phyloP scores from a whole-genome alignment of 352 stramenopile genomes.

The Globisporangium canariense region DNA sequence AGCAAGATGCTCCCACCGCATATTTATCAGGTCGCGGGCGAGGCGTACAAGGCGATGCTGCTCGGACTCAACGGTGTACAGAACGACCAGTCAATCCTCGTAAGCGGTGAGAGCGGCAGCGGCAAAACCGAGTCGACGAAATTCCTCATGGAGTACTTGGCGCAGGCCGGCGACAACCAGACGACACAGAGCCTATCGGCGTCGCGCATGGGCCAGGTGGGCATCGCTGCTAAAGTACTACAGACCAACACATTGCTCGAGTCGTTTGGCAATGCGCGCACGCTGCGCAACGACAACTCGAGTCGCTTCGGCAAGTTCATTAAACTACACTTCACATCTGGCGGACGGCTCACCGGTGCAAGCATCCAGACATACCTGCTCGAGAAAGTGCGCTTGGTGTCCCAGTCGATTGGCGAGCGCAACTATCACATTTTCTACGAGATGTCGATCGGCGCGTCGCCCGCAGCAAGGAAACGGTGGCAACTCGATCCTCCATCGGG shows the following conservation, averaged over 20 bases:
- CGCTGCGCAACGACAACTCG: slow-evolving; percentile 89
- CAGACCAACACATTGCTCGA: slow-evolving; percentile 90
- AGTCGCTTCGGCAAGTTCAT: slow-evolving; percentile 92
- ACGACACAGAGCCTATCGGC: slow-evolving; percentile 50
- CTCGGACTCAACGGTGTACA: slow-evolving; percentile 51
- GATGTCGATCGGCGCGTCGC: slow-evolving; percentile 61
- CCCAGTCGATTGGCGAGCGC: slow-evolving; percentile 72
- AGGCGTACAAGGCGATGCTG: slow-evolving; percentile 82
- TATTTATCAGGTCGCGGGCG: slow-evolving; percentile 81
- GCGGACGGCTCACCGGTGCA: slow-evolving; percentile 70
- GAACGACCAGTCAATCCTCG: slow-evolving; percentile 79
- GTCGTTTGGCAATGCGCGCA: slow-evolving; percentile 88
- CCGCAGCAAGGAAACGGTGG: slow-evolving; percentile 53
- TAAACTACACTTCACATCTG: slow-evolving; percentile 84
- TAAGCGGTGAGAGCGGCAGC: slow-evolving; percentile 83
- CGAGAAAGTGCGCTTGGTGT: slow-evolving; percentile 91
- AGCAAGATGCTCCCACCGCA: slow-evolving; percentile 56
- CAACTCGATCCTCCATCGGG: slow-evolving; percentile 50
- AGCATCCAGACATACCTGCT: slow-evolving; percentile 93
- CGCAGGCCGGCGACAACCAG: slow-evolving; percentile 74
- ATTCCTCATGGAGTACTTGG: slow-evolving; percentile 87
- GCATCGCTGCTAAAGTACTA: slow-evolving; percentile 86
- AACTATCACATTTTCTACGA: slow-evolving; percentile 90
- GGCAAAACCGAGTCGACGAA: slow-evolving; percentile 90
- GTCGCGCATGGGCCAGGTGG: slow-evolving; percentile 20